Conservation (phyloP, 2,329 filamentous ascomycete species). For the Incumbomyces lentus region DNA sequence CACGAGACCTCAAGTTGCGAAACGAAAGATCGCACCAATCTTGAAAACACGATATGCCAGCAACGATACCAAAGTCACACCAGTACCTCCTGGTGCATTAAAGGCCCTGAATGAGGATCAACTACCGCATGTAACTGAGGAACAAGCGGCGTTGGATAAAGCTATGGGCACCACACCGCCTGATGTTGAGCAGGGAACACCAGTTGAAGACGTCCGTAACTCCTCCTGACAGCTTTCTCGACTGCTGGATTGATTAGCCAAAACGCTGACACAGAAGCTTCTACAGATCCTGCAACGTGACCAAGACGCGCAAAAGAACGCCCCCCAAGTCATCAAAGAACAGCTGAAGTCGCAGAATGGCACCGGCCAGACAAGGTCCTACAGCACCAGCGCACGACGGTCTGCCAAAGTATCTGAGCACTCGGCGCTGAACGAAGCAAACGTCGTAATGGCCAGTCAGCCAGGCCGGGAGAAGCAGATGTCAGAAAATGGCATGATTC, state of each 20-base stretch:
- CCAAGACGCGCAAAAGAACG: conserved; percentile 49
- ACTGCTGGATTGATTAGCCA: not conserved
- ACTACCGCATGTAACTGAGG: conserved; percentile 53
- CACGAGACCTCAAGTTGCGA: conserved; percentile 19
- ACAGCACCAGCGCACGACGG: conserved; percentile 45
- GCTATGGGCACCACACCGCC: conserved; percentile 49
- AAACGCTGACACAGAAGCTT: conserved; percentile 1
- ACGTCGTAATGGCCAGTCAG: conserved; percentile 26
- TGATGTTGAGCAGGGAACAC: conserved; percentile 55
- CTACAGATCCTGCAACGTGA: conserved; percentile 53
- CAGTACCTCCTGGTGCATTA: conserved; percentile 20
- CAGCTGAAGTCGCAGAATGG: conserved; percentile 36
- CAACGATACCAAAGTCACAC: conserved; percentile 21
- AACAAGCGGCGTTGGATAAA: conserved; percentile 51
- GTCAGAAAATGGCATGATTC: conserved; percentile 14
- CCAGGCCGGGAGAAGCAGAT: not conserved
- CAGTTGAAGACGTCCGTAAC: conserved; percentile 53
- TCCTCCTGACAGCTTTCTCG: not conserved
- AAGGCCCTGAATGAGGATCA: conserved; percentile 41
- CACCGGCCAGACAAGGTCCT: conserved; percentile 41
- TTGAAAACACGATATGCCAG: conserved; percentile 20
- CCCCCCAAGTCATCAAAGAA: conserved; percentile 58
- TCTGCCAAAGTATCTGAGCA: conserved; percentile 21
- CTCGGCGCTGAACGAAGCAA: conserved; percentile 7
- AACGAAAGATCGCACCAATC: conserved; percentile 16